A percentile compares a stretch with the other conserved stretches of the same genome.
Conservation (phyloP, 2,329 filamentous ascomycete species). For the Dryadomyces quercus-mongolicae region DNA sequence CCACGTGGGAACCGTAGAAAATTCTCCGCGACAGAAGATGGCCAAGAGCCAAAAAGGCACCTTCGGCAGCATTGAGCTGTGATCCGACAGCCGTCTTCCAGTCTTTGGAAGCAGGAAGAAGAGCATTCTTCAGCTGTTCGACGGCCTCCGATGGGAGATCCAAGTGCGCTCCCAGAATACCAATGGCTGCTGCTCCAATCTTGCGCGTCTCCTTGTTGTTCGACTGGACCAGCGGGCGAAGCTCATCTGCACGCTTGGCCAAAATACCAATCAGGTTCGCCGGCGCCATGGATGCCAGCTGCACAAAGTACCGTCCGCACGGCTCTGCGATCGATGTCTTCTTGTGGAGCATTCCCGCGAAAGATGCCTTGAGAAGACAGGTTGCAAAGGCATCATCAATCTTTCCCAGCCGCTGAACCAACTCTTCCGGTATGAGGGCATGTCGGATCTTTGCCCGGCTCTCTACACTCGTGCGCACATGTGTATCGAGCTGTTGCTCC, state of each 20-base stretch:
- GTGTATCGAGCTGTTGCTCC: conserved; percentile 66
- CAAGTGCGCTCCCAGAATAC: conserved; percentile 62
- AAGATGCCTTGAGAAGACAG: conserved; percentile 39
- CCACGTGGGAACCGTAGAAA: conserved; percentile 22
- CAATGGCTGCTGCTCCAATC: conserved; percentile 58
- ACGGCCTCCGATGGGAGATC: conserved; percentile 28
- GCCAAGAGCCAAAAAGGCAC: conserved; percentile 31
- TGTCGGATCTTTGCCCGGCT: conserved; percentile 46
- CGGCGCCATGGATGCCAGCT: conserved; percentile 31
- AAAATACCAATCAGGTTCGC: conserved; percentile 32
- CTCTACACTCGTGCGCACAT: conserved; percentile 56
- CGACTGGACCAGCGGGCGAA: conserved; percentile 52
- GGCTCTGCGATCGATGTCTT: conserved; percentile 29
- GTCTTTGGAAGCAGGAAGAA: conserved; percentile 31
- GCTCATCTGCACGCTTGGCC: conserved; percentile 31
- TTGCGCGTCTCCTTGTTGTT: conserved; percentile 59
- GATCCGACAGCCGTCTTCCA: conserved; percentile 39
- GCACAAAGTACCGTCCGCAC: conserved; percentile 39
- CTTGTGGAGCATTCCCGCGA: conserved; percentile 41
- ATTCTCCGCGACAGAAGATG: conserved; percentile 30
- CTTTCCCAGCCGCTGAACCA: conserved; percentile 17
- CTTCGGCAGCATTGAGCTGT: conserved; percentile 33
- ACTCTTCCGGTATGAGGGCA: conserved; percentile 21
- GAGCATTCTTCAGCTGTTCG: conserved; percentile 26
- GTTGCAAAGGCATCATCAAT: conserved; percentile 5